A percentile compares a stretch with the other conserved stretches of the same genome.
phyloP scores from a whole-genome alignment of 1,139 yeast genomes.

The Saccharomycopsis phalli region DNA sequence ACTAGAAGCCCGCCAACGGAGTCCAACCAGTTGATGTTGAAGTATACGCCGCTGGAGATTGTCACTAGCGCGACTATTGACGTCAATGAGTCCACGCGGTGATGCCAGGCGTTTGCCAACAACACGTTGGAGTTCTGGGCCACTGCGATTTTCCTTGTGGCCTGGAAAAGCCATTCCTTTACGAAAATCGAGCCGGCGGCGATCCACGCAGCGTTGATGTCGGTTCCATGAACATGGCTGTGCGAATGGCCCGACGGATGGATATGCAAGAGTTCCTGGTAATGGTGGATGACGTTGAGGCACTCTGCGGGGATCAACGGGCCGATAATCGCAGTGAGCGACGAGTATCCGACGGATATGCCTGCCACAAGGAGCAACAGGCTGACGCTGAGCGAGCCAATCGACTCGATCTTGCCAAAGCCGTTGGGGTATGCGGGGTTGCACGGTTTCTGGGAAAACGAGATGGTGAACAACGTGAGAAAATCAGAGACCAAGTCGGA shows the following conservation, averaged over 20 bases:
- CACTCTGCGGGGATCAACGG: constrained; percentile 53
- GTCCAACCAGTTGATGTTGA: constrained; percentile 76
- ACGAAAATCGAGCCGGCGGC: constrained; percentile 81
- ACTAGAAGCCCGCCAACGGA: constrained; percentile 87
- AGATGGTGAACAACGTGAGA: constrained; percentile 81
- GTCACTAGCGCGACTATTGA: constrained; percentile 86
- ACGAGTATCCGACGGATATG: constrained; percentile 82
- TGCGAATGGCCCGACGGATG: constrained; percentile 33
- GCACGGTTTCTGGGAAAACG: constrained; percentile 64
- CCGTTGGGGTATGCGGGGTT: constrained; percentile 69
- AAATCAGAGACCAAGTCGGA: constrained; percentile 87
- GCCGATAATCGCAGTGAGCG: constrained; percentile 61
- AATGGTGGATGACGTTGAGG: constrained; percentile 35
- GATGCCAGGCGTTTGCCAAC: constrained; percentile 98
- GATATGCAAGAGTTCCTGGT: constrained; percentile 39
- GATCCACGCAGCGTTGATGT: constrained; percentile 92
- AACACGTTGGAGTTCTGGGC: constrained; percentile 77
- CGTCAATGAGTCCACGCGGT: constrained; percentile 89
- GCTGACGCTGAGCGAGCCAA: constrained; percentile 85
- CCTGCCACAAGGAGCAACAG: constrained; percentile 82
- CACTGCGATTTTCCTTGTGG: constrained; percentile 72
- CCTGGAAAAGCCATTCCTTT: constrained; percentile 79
- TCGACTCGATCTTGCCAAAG: constrained; percentile 84
- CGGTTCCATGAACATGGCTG: constrained; percentile 42
- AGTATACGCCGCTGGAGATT: constrained; percentile 74